Evolutionary conservation across 441 rosid genomes (phyloP).

Genomic region (Corymbia calophylla): DNA sequence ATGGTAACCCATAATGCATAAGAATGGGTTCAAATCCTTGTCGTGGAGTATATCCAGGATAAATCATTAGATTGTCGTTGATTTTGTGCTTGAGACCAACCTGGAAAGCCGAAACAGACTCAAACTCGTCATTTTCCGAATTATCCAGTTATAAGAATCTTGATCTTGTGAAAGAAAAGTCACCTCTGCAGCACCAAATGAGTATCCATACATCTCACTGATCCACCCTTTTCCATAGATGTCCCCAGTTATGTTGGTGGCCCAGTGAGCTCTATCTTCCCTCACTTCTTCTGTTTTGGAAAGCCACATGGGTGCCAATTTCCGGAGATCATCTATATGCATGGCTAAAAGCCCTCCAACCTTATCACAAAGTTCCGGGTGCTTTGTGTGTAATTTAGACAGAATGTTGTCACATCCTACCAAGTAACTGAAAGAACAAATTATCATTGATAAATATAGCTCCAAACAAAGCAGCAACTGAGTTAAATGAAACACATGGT

Average conservation of each 20-base stretch:
- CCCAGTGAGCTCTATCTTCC: conserved; percentile 88
- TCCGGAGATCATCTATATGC: conserved; percentile 93
- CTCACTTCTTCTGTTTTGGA: conserved; percentile 98
- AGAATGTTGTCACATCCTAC: conserved; percentile 91
- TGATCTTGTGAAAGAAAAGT: neutral
- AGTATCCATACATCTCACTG: conserved; percentile 99
- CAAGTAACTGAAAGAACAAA: conserved; percentile 51
- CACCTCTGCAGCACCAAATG: conserved; percentile 99
- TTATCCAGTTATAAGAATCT: neutral
- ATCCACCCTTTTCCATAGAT: conserved; percentile 95
- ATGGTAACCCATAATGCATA: conserved; percentile 89
- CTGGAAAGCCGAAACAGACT: conserved; percentile 29
- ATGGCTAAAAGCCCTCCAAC: conserved; percentile 98
- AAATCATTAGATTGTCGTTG: conserved; percentile 82
- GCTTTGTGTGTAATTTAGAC: conserved; percentile 74
- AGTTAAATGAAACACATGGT: neutral
- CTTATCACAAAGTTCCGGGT: conserved; percentile 89
- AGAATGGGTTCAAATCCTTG: conserved; percentile 85
- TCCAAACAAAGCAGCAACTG: neutral
- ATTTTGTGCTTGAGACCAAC: conserved; percentile 96
- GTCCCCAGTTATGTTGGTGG: conserved; percentile 92
- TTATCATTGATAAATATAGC: neutral
- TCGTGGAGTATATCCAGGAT: conserved; percentile 88
- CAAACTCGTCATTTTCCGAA: neutral
- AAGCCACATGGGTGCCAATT: conserved; percentile 92